A percentile compares a stretch with the other conserved stretches of the same genome.
Evolutionary conservation across 192 early-diverging fungal genomes (phyloP).

Genomic region (Linnemannia exigua): DNA sequence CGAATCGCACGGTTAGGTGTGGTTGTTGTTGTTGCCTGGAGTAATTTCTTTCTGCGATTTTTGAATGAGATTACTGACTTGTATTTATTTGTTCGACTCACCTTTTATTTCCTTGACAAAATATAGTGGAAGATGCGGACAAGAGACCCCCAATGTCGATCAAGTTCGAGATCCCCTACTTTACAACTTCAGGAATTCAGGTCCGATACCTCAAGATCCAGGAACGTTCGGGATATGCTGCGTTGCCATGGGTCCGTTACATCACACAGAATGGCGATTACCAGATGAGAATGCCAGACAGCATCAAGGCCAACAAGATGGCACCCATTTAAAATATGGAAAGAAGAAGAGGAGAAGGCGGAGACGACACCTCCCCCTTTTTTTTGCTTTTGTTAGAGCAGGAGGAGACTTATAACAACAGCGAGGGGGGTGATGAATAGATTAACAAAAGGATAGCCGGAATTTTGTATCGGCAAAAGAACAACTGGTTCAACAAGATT

Average conservation of each 20-base stretch:
- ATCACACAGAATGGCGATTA: slow-evolving; percentile 96
- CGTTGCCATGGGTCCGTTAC: slow-evolving; percentile 91
- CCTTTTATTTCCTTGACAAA: background rate
- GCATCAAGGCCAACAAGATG: slow-evolving; percentile 80
- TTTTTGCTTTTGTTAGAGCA: background rate
- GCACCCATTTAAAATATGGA: slow-evolving; percentile 69
- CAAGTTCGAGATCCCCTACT: slow-evolving; percentile 93
- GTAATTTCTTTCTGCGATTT: background rate
- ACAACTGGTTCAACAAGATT: background rate
- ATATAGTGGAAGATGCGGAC: slow-evolving; percentile 80
- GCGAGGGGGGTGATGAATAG: background rate
- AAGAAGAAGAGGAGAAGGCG: no score
- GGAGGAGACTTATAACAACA: background rate
- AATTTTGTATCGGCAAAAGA: background rate
- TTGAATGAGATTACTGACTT: background rate
- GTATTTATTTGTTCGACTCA: background rate
- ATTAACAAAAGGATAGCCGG: background rate
- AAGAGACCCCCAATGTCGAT: slow-evolving; percentile 87
- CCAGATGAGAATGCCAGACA: slow-evolving; percentile 93
- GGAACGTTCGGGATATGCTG: slow-evolving; percentile 91
- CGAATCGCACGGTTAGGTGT: background rate
- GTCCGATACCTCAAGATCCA: slow-evolving; percentile 93
- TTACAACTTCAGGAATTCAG: slow-evolving; percentile 92
- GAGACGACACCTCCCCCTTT: background rate
- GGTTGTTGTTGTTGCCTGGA: background rate